Percentiles rank a stretch among this genome's conserved stretches.
Conservation (phyloP, 2,329 filamentous ascomycete species). For the Fusarium caatingaense region DNA sequence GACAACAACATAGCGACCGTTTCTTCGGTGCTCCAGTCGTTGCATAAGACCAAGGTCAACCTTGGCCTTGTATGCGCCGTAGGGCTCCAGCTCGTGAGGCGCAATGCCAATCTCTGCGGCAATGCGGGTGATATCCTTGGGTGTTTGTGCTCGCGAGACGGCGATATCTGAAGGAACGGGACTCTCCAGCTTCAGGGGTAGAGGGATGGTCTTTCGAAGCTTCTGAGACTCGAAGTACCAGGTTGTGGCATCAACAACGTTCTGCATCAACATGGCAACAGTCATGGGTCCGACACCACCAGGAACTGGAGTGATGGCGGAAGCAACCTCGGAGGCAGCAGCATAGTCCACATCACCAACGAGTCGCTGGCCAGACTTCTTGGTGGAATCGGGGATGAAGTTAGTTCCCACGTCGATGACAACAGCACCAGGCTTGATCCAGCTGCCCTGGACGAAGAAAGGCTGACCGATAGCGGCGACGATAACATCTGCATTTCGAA, state of each 20-base stretch:
- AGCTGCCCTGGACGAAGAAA: constrained; percentile 91
- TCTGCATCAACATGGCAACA: constrained; percentile 96
- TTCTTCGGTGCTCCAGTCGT: constrained; percentile 84
- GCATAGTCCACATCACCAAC: constrained; percentile 97
- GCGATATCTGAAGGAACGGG: constrained; percentile 97
- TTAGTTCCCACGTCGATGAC: constrained; percentile 99
- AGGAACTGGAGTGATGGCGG: constrained; percentile 93
- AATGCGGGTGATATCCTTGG: constrained; percentile 89
- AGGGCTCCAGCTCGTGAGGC: constrained; percentile 90
- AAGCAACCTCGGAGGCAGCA: constrained; percentile 84
- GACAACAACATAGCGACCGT: constrained; percentile 92
- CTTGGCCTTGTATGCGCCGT: constrained; percentile 96
- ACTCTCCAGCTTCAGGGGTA: constrained; percentile 81
- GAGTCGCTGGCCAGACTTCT: constrained; percentile 91
- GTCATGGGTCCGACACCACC: constrained; percentile 99
- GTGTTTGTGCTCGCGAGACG: constrained; percentile 86
- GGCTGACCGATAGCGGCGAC: constrained; percentile 92
- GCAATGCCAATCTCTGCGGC: constrained; percentile 90
- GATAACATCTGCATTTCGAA: constrained; percentile 89
- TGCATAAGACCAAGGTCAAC: constrained; percentile 85
- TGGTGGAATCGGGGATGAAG: constrained; percentile 87
- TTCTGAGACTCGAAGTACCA: constrained; percentile 86
- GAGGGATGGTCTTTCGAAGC: constrained; percentile 79
- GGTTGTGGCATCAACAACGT: constrained; percentile 88
- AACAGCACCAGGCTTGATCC: constrained; percentile 93